Conservation (phyloP, 2,329 filamentous ascomycete genomes). For the Penicillium sclerotigenum region DNA sequence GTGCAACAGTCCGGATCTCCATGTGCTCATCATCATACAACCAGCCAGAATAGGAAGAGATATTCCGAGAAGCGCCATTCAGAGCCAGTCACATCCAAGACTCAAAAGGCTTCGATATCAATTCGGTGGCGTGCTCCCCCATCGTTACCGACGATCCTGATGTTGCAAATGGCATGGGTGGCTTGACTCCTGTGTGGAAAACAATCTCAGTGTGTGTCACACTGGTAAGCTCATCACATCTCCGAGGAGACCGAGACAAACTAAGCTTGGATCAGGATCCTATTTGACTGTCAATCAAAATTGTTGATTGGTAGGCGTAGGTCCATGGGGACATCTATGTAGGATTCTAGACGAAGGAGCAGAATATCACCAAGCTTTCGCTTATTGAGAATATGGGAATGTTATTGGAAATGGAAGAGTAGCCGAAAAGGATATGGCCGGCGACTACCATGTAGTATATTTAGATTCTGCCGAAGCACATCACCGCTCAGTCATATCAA, state of each 20-base stretch:
- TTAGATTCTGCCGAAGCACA: background rate
- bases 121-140: background rate
- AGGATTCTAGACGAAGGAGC: background rate
- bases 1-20: background rate
- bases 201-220: background rate
- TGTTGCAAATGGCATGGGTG: background rate
- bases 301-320: background rate
- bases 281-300: background rate
- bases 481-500: background rate
- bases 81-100: background rate
- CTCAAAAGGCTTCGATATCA: background rate
- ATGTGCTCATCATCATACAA: background rate
- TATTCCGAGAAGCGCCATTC: background rate
- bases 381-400: background rate
- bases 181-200: background rate
- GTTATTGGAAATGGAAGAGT: background rate
- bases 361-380: background rate
- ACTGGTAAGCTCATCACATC: background rate
- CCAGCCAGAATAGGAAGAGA: background rate
- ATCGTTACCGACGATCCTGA: constrained; percentile 10
- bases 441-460: background rate
- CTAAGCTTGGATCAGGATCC: background rate
- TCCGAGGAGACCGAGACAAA: background rate
- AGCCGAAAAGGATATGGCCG: background rate
- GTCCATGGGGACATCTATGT: background rate